Percentiles rank a stretch among this genome's conserved stretches.
phyloP scores from a whole-genome alignment of 805 yeast species.

The Pachysolen tannophilus region DNA sequence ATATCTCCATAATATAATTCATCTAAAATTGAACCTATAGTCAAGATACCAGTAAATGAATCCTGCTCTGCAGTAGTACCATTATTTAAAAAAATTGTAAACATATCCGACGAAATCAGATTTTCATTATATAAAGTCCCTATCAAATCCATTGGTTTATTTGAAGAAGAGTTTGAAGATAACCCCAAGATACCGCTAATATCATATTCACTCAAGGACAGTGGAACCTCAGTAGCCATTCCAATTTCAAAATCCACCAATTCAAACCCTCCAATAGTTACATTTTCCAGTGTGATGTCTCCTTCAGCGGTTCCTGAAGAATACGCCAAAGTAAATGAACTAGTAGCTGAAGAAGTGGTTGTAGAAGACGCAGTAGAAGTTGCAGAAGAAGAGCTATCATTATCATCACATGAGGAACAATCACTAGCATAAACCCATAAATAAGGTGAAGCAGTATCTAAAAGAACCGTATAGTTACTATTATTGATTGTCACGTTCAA shows the following conservation, averaged over 20 bases:
- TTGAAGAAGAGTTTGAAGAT: conserved; percentile 30
- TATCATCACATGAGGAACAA: conserved; percentile 38
- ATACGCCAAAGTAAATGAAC: conserved; percentile 41
- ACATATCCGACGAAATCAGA: conserved; percentile 28
- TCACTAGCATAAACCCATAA: conserved; percentile 52
- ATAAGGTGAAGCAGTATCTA: conserved; percentile 62
- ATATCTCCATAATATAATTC: conserved; percentile 33
- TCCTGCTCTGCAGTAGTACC: conserved; percentile 14
- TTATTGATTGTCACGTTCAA: conserved; percentile 31
- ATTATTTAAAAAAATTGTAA: conserved; percentile 38
- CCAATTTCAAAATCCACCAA: conserved; percentile 40
- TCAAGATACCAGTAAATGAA: conserved; percentile 36
- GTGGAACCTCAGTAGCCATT: conserved; percentile 43
- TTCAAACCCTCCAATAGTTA: conserved; percentile 28
- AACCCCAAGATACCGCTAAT: conserved; percentile 58
- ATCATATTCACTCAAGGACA: conserved; percentile 40
- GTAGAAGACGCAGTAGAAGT: conserved; percentile 21
- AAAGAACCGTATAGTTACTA: conserved; percentile 39
- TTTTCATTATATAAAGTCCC: conserved; percentile 26
- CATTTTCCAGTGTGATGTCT: conserved; percentile 29
- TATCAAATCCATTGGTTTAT: conserved; percentile 30
- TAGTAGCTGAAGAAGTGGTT: conserved; percentile 11
- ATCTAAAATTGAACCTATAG: conserved; percentile 31
- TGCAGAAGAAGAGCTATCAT: conserved; percentile 29
- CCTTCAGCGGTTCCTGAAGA: conserved; percentile 50